A percentile compares a stretch with the other conserved stretches of the same genome.
Conservation (phyloP, 305 asterid species). For the Fraxinus albicans region DNA sequence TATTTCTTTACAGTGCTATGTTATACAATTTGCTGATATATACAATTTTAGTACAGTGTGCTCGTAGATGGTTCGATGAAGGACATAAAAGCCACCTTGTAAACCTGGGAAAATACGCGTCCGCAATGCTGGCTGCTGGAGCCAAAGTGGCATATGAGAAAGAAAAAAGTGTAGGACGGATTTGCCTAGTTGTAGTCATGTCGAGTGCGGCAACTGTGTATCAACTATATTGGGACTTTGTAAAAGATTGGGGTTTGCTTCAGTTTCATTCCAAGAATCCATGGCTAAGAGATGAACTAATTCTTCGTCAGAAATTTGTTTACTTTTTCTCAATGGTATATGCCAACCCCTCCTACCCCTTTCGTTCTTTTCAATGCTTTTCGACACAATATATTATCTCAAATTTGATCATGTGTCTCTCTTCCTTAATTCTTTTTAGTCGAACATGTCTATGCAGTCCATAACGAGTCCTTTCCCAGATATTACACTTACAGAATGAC, state of each 20-base stretch:
- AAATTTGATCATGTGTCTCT: neutral
- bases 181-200: slow-evolving; percentile 54
- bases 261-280: slow-evolving; percentile 77
- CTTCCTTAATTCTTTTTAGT: neutral
- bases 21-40: neutral
- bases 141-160: slow-evolving; percentile 87
- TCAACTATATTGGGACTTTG: slow-evolving; percentile 95
- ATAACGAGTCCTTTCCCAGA: neutral
- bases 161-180: slow-evolving; percentile 65
- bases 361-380: neutral
- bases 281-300: slow-evolving; percentile 84
- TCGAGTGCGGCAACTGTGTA: slow-evolving; percentile 81
- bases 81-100: slow-evolving; percentile 75
- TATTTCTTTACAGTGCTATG: neutral
- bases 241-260: slow-evolving; percentile 94
- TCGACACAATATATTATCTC: neutral
- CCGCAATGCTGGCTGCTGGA: slow-evolving; percentile 97
- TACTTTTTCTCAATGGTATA: slow-evolving; percentile 84
- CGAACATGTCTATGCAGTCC: neutral
- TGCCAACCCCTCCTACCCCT: neutral
- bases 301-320: slow-evolving; percentile 55
- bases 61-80: slow-evolving; percentile 91
- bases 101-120: slow-evolving; percentile 83
- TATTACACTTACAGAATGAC: neutral
- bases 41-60: slow-evolving; percentile 50